Base-by-base conservation (phyloP, 257 asterid species). In the Cordia subcordata region DNA sequence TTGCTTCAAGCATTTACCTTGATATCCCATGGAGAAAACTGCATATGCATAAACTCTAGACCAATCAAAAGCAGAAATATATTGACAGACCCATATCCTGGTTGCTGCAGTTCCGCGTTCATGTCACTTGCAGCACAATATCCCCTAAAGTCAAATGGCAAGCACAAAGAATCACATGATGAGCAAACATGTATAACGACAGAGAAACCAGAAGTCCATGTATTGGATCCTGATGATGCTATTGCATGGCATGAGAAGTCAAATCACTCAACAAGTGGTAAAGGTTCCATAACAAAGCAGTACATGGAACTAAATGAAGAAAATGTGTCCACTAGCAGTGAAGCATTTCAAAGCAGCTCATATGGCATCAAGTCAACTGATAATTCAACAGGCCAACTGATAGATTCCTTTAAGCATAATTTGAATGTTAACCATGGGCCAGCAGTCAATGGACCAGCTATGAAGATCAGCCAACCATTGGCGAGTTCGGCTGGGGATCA, bases 41-140 rank as follows among this genome's bases (percentile, higher is more conserved):
- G 3, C 16, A 15, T 5, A 6, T n/a, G 4, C 51, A 6, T 46
- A 46, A 13, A 46, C 18, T 8, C 15, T 51, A 5, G 14, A 51
- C 55, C 27, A 17, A 51, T 22, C 13, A 51, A 51, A 17, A 21
- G 14, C 1, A 17, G 55, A 51, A 17, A 8, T 17, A 18, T 50
- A 11, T 18, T 51, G 6, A 51, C 55, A 21, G 13, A 1, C 15
- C 47, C 15, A 14, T 40, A 19, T 44, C 17, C 58, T 35, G 60
- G 32, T 37, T 62, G 20, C 42, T 73, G 71, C 83, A 80, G 86
- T 65, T 80, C 86, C 57, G 86, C 83, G 42, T 77, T 71, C 66
- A 80, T 80, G 60, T 74, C 83, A 47, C 72, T 80, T 52, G 86
- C 74, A 68, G 78, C 86, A 21, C 69, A 66, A 39, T 80, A 74